Base-by-base conservation (phyloP, 129 eudicot genomes). In the Apium graveolens region DNA sequence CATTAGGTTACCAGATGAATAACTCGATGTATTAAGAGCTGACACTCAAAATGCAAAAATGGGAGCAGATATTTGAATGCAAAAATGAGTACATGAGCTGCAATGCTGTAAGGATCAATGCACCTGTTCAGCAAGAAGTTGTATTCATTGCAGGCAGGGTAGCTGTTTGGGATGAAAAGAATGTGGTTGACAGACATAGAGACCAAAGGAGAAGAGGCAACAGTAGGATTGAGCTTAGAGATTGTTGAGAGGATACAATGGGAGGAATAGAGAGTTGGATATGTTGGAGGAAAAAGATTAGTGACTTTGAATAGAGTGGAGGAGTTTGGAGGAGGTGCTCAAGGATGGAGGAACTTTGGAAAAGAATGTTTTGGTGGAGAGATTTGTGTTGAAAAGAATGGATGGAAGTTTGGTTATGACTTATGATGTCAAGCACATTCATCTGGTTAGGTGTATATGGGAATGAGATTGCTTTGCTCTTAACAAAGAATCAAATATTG, bases 291-390 rank as follows among this genome's bases (percentile, higher is more conserved):
- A 77, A 34, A 79, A 35, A 81, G 79, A 44, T 57, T 75, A 80
- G 83, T 78, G 57, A 86, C 39, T 71, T 83, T 88, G 37, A 83
- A 41, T 5, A 88, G 38, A 63, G 88, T 55, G 44, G 90, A 84
- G 55, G 73, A 84, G 75, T 85, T 79, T 75, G 80, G 65, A 73
- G 92, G 84, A 76, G 92, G 82, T 34, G 38, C 39, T 78, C 82
- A 81, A n/a, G 82, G n/a, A 3, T 91, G 93, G 93, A 82, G 43
- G 62, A 89, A 62, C 75, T 88, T 85, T 77, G 88, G 89, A 41
- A 88, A 92, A 92, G 45, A 89, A 89, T 88, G 84, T 86, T 12
- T 82, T 94, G 81, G 91, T 94, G 84, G 98, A 94, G 84, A 94
- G 91, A 29, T 94, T 94, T 85, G 89, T 81, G 43, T 70, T 89